phyloP scores from a whole-genome alignment of 2,329 filamentous ascomycete genomes.

The Trichoderma asperellum region DNA sequence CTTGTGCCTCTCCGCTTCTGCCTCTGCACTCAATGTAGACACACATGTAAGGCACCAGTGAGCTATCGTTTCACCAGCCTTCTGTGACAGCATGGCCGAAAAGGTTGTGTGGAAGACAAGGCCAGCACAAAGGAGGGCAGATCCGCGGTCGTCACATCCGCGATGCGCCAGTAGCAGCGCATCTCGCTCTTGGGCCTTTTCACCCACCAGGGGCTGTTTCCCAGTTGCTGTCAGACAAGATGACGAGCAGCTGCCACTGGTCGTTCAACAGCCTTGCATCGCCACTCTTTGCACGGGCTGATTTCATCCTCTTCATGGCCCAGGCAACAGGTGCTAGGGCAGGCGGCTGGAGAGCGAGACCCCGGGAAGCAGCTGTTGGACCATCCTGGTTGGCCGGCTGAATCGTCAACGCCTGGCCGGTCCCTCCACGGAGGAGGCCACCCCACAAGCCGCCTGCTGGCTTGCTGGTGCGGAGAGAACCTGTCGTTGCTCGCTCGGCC shows the following conservation, averaged over 20 bases:
- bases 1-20: neutral
- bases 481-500: constrained; percentile 1
- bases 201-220: neutral
- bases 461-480: constrained; percentile 23
- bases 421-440: constrained; percentile 14
- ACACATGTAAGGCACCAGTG: neutral
- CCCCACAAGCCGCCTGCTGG: constrained; percentile 17
- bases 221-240: neutral
- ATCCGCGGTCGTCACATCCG: constrained; percentile 7
- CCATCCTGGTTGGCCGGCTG: constrained; percentile 19
- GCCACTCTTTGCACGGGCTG: neutral
- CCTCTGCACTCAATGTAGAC: neutral
- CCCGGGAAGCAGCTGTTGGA: constrained; percentile 17
- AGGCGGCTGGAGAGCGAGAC: constrained; percentile 10
- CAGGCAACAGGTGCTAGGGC: neutral
- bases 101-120: neutral
- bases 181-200: neutral
- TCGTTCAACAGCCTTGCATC: neutral
- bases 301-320: neutral
- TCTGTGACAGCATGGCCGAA: neutral
- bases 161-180: constrained; percentile 1
- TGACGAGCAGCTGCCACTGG: constrained; percentile 6
- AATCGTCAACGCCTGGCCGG: constrained; percentile 21
- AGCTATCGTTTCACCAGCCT: constrained; percentile 16
- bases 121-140: neutral